Evolutionary conservation across 2,329 filamentous ascomycete genomes (phyloP), one percentile per base, ranked within the genome.

Genomic region (Rhinocladiella similis): DNA sequence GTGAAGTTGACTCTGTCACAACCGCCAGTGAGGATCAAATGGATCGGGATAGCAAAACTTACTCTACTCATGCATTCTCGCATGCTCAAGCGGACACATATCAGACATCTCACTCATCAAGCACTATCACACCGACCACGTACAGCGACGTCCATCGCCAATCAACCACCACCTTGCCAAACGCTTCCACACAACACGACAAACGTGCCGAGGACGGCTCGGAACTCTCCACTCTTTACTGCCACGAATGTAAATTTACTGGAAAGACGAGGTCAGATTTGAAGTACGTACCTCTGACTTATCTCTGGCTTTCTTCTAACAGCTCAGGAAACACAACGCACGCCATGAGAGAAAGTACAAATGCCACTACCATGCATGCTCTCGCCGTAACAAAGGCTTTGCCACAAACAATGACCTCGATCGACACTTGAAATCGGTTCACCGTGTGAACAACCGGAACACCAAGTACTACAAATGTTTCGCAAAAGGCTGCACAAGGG

Each of bases 381-480:
- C 67, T 22, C 79, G 85, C 12, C 63, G 57, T 16, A 74, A 70
- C 4, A 77, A 83, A 59, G 90, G 90, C 0, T 96, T 96, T 66
- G 86, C 87, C 16, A 95, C 90, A 0, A 72, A 76, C 16, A 96
- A 95, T 68, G 92, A 96, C 65, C 82, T 93, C 12, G 82, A 87
- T n/a, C 80, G 92, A 50, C 92, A 96, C 69, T 84, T 82, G 64
- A 85, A 83, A 67, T 88, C 85, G 57, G 85, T 89, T 5, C 91
- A 96, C 68, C 75, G 73, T 20, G 74, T 79, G 50, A 7, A 75
- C 73, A 64, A 54, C 19, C 53, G 59, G 18, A 57, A 57, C 0
- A 77, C 75, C 43, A 80, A 80, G 57, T 77, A 77, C 38, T 90
- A 81, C 62, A 80, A 78, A 54, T 94, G 89, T 68, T 78, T 77